Evolutionary conservation across 148 eudicot species (phyloP).

Genomic region (Bassia scoparia): DNA sequence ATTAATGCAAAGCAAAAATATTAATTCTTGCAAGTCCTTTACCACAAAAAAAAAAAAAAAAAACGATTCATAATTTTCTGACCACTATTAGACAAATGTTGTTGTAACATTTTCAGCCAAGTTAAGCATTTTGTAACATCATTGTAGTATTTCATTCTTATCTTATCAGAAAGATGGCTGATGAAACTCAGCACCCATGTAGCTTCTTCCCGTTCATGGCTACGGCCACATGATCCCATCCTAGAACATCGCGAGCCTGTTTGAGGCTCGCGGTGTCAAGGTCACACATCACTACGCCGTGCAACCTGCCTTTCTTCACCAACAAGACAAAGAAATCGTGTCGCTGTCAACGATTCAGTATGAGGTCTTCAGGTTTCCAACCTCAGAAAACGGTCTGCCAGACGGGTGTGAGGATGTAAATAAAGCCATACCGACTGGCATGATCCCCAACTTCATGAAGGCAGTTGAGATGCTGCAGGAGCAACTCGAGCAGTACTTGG

Average conservation of each 20-base stretch:
- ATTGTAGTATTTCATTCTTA: too few species aligned
- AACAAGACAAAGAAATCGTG: constrained; percentile 9
- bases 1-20: too few species aligned
- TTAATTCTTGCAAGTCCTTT: too few species aligned
- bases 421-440: constrained; percentile 3
- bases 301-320: constrained; percentile 29
- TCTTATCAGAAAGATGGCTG: background rate
- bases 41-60: too few species aligned
- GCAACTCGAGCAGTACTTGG: constrained; percentile 36
- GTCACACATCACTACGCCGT: constrained; percentile 52
- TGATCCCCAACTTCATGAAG: constrained; percentile 21
- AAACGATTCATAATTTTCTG: too few species aligned
- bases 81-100: too few species aligned
- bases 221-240: constrained; percentile 62
- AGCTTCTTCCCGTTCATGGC: constrained; percentile 46
- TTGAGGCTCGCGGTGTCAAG: constrained; percentile 40
- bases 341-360: constrained; percentile 3
- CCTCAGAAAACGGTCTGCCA: constrained; percentile 34
- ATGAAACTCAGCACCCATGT: constrained; percentile 31
- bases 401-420: constrained; percentile 31
- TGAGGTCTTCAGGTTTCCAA: constrained; percentile 30
- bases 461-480: constrained; percentile 33
- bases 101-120: too few species aligned
- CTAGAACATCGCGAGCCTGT: constrained; percentile 47
- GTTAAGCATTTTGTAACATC: too few species aligned